Percentiles rank a stretch among this genome's conserved stretches.
phyloP scores from a whole-genome alignment of 306 rosid genomes.

The Pterocarpus macrocarpus region DNA sequence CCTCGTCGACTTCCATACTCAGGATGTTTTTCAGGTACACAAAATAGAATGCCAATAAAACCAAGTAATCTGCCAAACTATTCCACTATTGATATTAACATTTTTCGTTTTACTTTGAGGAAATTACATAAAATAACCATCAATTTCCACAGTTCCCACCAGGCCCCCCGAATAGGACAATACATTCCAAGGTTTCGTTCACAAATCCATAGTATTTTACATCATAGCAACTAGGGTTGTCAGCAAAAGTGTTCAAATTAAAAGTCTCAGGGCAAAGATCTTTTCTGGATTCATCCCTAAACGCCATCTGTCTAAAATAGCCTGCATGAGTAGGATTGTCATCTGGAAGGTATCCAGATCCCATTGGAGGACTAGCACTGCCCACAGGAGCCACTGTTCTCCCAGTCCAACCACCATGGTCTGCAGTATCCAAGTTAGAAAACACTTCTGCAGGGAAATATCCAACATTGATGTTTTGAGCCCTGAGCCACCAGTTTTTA shows the following conservation, averaged over 20 bases:
- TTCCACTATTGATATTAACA: too few relatives aligned
- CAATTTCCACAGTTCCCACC: constrained; percentile 34
- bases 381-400: neutral
- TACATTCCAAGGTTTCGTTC: too few relatives aligned
- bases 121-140: neutral
- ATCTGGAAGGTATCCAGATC: constrained; percentile 35
- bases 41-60: too few relatives aligned
- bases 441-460: constrained; percentile 35
- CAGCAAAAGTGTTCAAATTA: neutral
- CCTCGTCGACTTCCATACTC: too few relatives aligned
- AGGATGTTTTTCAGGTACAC: too few relatives aligned
- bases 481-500: constrained; percentile 29
- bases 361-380: constrained; percentile 20
- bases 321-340: neutral
- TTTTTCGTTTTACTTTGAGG: neutral
- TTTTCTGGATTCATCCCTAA: neutral
- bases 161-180: constrained; percentile 20
- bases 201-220: constrained; percentile 15
- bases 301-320: neutral
- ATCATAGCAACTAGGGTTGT: constrained; percentile 7
- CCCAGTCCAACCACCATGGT: constrained; percentile 25
- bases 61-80: too few relatives aligned
- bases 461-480: neutral
- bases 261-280: neutral
- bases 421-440: neutral